Conservation (phyloP, 2,329 filamentous ascomycete species). For the Chalaropsis ovoidea region DNA sequence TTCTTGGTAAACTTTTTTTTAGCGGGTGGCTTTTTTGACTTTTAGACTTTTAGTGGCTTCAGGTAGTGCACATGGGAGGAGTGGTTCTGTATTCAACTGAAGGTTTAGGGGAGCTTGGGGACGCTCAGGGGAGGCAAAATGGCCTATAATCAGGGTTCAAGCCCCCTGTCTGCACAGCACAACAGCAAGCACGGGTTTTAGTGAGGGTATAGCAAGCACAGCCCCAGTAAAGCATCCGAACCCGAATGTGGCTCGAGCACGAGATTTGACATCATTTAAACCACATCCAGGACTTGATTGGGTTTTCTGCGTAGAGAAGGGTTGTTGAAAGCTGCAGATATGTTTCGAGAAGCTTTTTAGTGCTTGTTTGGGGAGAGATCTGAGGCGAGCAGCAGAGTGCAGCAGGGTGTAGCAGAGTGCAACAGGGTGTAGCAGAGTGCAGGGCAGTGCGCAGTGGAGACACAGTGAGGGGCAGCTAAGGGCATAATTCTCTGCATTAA, state of each 20-base stretch:
- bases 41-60: too few species aligned
- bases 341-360: slow-evolving; percentile 5
- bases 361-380: neutral
- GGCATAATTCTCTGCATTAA: too few species aligned
- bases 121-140: neutral
- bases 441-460: too few species aligned
- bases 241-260: slow-evolving; percentile 2
- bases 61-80: too few species aligned
- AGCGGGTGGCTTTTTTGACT: too few species aligned
- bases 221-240: neutral
- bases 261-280: slow-evolving; percentile 10
- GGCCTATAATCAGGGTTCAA: neutral
- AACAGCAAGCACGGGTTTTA: too few species aligned
- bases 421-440: too few species aligned
- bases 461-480: too few species aligned
- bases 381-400: neutral
- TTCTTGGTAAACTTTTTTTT: too few species aligned
- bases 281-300: neutral
- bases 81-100: neutral
- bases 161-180: neutral
- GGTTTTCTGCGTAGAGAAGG: neutral
- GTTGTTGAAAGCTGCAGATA: neutral
- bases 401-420: too few species aligned
- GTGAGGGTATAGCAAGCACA: neutral
- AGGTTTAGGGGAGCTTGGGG: neutral